phyloP scores from a whole-genome alignment of 1,284 basidiomycete genomes.

The Cutaneotrichosporon cavernicola region DNA sequence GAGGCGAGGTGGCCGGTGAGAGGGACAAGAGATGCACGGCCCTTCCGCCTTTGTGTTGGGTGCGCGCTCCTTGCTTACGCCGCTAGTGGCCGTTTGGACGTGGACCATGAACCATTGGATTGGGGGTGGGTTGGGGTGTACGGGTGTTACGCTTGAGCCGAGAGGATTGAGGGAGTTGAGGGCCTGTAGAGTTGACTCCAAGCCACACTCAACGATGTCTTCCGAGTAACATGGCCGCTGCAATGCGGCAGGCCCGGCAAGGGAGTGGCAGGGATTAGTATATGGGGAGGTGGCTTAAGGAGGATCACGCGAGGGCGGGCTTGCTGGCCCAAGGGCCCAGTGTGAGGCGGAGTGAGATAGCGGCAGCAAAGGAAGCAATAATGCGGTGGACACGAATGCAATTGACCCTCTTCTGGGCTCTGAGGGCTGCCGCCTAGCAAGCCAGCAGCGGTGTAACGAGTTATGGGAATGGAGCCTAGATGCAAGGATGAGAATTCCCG shows the following conservation, averaged over 20 bases:
- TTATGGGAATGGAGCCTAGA: neutral
- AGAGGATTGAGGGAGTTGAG: neutral
- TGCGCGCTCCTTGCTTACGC: constrained; percentile 2
- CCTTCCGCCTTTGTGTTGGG: constrained; percentile 2
- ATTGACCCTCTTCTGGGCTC: too few species aligned
- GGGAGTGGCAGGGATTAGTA: neutral
- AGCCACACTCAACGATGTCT: constrained; percentile 2
- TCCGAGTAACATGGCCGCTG: neutral
- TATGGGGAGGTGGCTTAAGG: neutral
- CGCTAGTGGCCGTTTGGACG: neutral
- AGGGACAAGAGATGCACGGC: constrained; percentile 5
- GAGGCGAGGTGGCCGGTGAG: neutral
- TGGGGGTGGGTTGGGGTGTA: neutral
- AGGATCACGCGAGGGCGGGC: neutral
- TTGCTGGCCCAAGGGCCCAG: neutral
- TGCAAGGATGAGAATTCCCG: neutral
- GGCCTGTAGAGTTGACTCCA: neutral
- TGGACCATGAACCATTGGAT: neutral
- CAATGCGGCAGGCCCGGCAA: neutral
- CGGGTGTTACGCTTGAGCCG: neutral
- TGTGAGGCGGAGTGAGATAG: neutral
- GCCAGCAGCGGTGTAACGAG: too few species aligned
- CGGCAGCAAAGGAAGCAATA: constrained; percentile 5
- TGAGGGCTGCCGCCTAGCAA: too few species aligned
- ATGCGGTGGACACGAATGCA: neutral